phyloP scores from a whole-genome alignment of 2,329 filamentous ascomycete species.

The Penicillium sp. region DNA sequence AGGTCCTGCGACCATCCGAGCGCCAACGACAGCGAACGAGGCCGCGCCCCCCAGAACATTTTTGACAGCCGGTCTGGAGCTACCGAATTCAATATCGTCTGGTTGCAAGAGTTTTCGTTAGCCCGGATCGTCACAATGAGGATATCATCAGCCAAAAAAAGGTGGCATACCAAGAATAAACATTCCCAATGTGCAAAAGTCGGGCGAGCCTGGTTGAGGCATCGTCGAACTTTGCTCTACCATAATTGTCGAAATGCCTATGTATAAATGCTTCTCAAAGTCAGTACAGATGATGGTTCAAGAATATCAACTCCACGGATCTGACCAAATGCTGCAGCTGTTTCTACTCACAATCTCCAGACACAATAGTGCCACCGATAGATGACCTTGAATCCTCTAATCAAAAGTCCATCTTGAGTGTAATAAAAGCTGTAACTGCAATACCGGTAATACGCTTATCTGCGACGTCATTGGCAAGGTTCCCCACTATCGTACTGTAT shows the following conservation, averaged over 20 bases:
- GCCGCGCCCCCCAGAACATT: constrained; percentile 86
- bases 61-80: constrained; percentile 60
- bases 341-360: too few relatives aligned
- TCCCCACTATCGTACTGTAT: constrained; percentile 3
- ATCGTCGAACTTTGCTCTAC: constrained; percentile 1
- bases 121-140: constrained; percentile 3
- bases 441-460: constrained; percentile 13
- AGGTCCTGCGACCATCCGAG: constrained; percentile 74
- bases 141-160: neutral
- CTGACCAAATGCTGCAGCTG: too few relatives aligned
- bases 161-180: constrained; percentile 53
- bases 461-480: constrained; percentile 4
- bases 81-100: constrained; percentile 88
- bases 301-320: too few relatives aligned
- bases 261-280: neutral
- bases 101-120: constrained; percentile 17
- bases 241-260: constrained; percentile 13
- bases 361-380: too few relatives aligned
- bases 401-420: constrained; percentile 8
- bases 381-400: too few relatives aligned
- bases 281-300: neutral
- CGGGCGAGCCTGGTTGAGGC: constrained; percentile 29
- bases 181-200: constrained; percentile 58
- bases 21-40: constrained; percentile 78
- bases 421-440: constrained; percentile 6